Evolutionary conservation across 495 filamentous ascomycete species (phyloP), one percentile per base, ranked within the genome.

Genomic region (Aspergillus cavernicola): DNA sequence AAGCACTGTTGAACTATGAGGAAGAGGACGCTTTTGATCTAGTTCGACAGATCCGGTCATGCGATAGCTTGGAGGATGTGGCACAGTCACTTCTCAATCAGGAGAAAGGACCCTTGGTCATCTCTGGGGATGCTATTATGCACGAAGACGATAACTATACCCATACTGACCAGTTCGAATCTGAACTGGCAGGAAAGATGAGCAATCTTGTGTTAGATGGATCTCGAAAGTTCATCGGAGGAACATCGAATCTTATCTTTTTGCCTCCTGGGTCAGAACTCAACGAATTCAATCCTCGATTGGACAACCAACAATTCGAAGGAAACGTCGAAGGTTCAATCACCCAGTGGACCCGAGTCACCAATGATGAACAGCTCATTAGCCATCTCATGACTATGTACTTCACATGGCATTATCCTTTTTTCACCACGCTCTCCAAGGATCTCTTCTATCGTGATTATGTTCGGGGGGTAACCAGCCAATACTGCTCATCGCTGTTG

Each of bases 401-500:
- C 70, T 97, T 97, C 70, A 87, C 86, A 24, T 98, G 93, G 90
- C 93, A 98, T 61, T 98, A 97, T 66, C 86, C 92, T 10, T 97
- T 90, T 68, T 98, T 98, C 71, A 92, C 90, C 10, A 92, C 88
- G 0, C 79, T 97, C 6, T 92, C 92, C n/a, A 95, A 88, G 66
- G 80, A 75, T 32, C 78, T 96, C 22, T 98, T 98, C 67, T 93
- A 86, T 58, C 79, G 86, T 16, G 92, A 98, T 63, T 97, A 96
- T 60, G 61, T 83, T 12, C 77, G 76, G 3, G 91, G 92, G 0
- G 68, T 77, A 15, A 66, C 79, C 7, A 75, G 80, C 9, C 71
- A 74, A 16, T 95, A 97, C 67, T 98, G 93, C 66, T 92, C 92
- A 0, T 81, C 90, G 4, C 67, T 97, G 32, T 74, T 98, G 6